Conservation (phyloP, 2,329 filamentous ascomycete genomes). For the Cryoendolithus antarcticus region DNA sequence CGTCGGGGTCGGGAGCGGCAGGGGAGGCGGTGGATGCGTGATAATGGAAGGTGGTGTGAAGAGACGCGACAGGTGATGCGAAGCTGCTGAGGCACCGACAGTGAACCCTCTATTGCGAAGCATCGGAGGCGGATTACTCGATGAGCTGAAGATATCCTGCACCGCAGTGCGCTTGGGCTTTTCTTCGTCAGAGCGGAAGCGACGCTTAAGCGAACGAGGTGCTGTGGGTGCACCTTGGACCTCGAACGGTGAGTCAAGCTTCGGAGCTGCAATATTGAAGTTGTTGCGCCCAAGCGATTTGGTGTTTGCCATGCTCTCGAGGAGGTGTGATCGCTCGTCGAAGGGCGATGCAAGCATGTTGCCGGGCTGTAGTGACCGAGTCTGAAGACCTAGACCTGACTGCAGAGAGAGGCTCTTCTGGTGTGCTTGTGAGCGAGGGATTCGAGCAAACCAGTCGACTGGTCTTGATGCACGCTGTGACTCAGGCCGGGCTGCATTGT, state of each 20-base stretch:
- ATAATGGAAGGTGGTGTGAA: slow-evolving; percentile 36
- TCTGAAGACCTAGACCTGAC: slow-evolving; percentile 29
- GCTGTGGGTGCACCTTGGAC: slow-evolving; percentile 40
- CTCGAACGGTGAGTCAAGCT: slow-evolving; percentile 41
- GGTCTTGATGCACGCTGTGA: slow-evolving; percentile 16
- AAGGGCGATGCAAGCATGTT: slow-evolving; percentile 32
- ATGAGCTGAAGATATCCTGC: slow-evolving; percentile 34
- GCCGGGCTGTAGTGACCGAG: slow-evolving; percentile 5
- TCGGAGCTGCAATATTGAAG: slow-evolving; percentile 16
- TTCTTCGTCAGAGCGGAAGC: slow-evolving; percentile 41
- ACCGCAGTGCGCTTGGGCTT: slow-evolving; percentile 33
- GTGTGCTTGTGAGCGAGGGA: slow-evolving; percentile 34
- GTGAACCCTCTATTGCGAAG: slow-evolving; percentile 51
- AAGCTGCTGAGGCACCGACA: slow-evolving; percentile 42
- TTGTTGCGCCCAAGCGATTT: slow-evolving; percentile 21
- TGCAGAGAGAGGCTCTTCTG: slow-evolving; percentile 41
- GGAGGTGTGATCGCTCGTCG: slow-evolving; percentile 20
- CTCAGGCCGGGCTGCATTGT: slow-evolving; percentile 24
- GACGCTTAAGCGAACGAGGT: slow-evolving; percentile 44
- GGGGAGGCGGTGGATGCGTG: slow-evolving; percentile 7
- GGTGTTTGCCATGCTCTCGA: slow-evolving; percentile 19
- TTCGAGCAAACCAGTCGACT: slow-evolving; percentile 30
- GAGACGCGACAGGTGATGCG: slow-evolving; percentile 39
- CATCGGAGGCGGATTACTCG: slow-evolving; percentile 38
- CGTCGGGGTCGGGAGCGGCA: neutral